Conservation (phyloP, 2,329 filamentous ascomycete species). For the Monosporascus sp. region DNA sequence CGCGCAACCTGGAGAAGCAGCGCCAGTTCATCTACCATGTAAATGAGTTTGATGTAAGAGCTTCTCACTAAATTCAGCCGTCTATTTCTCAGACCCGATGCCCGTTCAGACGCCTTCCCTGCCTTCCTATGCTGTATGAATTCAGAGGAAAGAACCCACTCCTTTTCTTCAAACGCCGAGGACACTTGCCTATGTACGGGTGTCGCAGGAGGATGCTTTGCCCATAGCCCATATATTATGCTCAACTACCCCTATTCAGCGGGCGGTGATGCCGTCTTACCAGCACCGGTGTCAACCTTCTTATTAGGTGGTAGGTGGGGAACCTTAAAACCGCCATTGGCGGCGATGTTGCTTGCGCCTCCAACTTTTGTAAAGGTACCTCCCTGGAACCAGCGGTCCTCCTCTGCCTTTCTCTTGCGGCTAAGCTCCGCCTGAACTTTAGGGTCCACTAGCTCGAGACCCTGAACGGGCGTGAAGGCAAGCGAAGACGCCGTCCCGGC, state of each 20-base stretch:
- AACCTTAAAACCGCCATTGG: slow-evolving; percentile 72
- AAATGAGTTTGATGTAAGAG: too few relatives aligned
- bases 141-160: background rate
- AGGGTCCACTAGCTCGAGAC: slow-evolving; percentile 90
- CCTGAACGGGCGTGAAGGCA: slow-evolving; percentile 91
- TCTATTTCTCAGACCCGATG: background rate
- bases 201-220: too few relatives aligned
- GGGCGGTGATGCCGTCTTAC: slow-evolving; percentile 41
- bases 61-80: background rate
- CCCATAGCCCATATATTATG: background rate
- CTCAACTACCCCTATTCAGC: slow-evolving; percentile 13
- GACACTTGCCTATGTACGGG: background rate
- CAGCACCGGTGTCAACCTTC: slow-evolving; percentile 61
- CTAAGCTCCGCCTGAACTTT: slow-evolving; percentile 84
- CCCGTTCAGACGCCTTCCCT: background rate
- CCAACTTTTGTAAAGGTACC: slow-evolving; percentile 93
- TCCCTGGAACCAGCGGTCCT: slow-evolving; percentile 94
- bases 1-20: too few relatives aligned
- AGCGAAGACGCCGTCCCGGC: slow-evolving; percentile 79
- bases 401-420: slow-evolving; percentile 87
- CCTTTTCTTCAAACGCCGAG: background rate
- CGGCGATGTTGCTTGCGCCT: slow-evolving; percentile 27
- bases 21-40: too few relatives aligned
- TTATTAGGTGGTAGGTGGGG: slow-evolving; percentile 71
- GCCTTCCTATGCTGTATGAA: background rate